Evolutionary conservation across 495 filamentous ascomycete genomes (phyloP), one percentile per base, ranked within the genome.

Genomic region (Bathelium albidoporum): DNA sequence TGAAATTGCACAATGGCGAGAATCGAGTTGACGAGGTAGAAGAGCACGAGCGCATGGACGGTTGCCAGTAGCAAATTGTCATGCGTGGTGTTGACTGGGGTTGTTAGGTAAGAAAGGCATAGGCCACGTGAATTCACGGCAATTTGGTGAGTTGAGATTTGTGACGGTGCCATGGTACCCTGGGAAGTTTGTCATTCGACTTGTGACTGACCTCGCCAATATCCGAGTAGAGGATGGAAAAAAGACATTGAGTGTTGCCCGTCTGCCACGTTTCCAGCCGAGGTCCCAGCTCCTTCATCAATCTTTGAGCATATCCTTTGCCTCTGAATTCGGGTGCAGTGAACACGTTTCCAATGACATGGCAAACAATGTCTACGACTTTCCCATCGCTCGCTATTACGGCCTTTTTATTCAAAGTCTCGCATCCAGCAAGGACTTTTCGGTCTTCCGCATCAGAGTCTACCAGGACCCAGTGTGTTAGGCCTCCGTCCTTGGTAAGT

Each of bases 321-420:
- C 89, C 87, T 64, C 94, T 74, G 68, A 82, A 87, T 67, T 84
- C 77, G 1, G 83, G 81, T 18, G 89, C 83, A 43, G 87, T 90
- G 74, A 91, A 97, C 1, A 98, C 94, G 65, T 89, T 91, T 16
- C 87, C 91, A 44, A 98, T 82, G 10, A 89, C 89, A 74, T 96
- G 87, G 20, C 83, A 82, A n/a, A 87, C 73, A 1, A 83, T 82
- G 44, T 95, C 85, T 64, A 82, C 75, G 12, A 90, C 80, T 10
- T 73, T 65, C 4, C 71, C 68, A 58, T 77, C 71, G 36, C 62
- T 62, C 16, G 79, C 61, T 34, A 87, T 70, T 31, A 91, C 67
- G 0, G 88, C 89, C 26, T 79, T 82, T 77, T 97, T 97, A 52
- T 81, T 80, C 62, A 94, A 83, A 1, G 87, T 85, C 73, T 98